Conservation (phyloP, 768 basidiomycete genomes). For the Russula ochroleuca region DNA sequence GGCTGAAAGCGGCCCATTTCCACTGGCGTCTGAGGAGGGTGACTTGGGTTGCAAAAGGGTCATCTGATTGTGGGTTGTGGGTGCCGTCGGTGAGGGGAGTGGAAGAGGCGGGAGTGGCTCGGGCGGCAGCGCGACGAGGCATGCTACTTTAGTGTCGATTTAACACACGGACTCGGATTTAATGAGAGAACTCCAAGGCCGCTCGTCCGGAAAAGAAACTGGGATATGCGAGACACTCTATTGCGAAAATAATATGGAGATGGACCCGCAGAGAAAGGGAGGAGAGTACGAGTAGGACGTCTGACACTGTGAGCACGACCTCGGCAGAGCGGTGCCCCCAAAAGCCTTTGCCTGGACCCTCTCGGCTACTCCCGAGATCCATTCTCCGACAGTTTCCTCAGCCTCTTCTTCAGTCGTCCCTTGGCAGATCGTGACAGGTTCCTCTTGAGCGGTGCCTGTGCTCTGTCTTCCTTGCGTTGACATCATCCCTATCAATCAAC, state of each 20-base stretch:
- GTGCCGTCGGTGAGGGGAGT: constrained; percentile 23
- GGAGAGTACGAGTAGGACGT: constrained; percentile 8
- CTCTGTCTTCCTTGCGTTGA: constrained; percentile 36
- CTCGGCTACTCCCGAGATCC: constrained; percentile 21
- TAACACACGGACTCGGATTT: constrained; percentile 33
- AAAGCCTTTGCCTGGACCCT: background rate
- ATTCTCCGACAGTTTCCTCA: constrained; percentile 33
- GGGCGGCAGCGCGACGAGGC: constrained; percentile 36
- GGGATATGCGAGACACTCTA: background rate
- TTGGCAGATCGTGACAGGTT: constrained; percentile 57
- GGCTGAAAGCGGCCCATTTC: constrained; percentile 90
- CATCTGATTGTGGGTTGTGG: constrained; percentile 15
- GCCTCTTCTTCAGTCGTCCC: constrained; percentile 47
- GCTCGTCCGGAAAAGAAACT: background rate
- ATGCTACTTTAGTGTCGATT: constrained; percentile 33
- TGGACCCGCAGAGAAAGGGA: background rate
- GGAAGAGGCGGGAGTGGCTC: constrained; percentile 24
- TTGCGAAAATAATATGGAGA: constrained; percentile 6
- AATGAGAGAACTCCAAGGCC: constrained; percentile 22
- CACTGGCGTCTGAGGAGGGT: constrained; percentile 67
- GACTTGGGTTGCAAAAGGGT: constrained; percentile 37
- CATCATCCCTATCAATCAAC: background rate
- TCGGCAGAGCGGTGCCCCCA: background rate
- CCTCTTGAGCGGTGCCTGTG: constrained; percentile 51
- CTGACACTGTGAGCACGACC: constrained; percentile 10